These are phyloP conservation scores for Clonostachys solani DNA, from an alignment of 2,329 filamentous ascomycete species.

Conservation along the genomic window DNA sequence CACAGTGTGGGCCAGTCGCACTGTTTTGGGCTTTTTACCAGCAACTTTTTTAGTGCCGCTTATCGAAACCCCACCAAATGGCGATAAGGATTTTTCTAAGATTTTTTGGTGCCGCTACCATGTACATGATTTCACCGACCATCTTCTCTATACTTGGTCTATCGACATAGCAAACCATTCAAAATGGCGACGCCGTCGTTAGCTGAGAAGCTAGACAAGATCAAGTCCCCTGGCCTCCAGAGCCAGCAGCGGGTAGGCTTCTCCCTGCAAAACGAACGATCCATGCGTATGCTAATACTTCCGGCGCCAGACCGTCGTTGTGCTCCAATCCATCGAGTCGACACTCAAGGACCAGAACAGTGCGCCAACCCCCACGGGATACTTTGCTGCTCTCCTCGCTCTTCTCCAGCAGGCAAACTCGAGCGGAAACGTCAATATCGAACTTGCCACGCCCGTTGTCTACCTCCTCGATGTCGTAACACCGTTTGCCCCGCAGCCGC, in stretches of 20 bases:
- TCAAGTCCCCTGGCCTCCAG: conserved; percentile 92
- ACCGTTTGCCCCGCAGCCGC: conserved; percentile 75
- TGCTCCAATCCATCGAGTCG: conserved; percentile 88
- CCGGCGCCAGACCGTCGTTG: conserved; percentile 64
- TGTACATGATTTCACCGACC: background rate
- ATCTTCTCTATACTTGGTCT: background rate
- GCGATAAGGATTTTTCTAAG: conserved; percentile 6
- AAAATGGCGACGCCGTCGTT: conserved; percentile 37
- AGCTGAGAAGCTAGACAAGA: conserved; percentile 93
- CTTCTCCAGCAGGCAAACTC: conserved; percentile 75
- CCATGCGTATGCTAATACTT: conserved; percentile 4
- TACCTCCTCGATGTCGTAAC: conserved; percentile 95
- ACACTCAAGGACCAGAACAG: conserved; percentile 86
- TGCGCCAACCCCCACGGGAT: conserved; percentile 79
- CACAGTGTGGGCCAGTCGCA: no score
- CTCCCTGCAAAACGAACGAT: background rate
- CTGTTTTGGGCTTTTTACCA: background rate
- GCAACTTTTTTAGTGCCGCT: background rate
- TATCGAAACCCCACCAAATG: conserved; percentile 3
- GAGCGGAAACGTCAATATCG: conserved; percentile 69
- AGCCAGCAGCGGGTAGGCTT: conserved; percentile 81
- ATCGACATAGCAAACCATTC: background rate
- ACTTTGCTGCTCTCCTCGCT: conserved; percentile 92
- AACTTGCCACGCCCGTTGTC: conserved; percentile 79
- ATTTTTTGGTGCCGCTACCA: background rate